These are phyloP conservation scores for Trichophaea hybrida DNA, from an alignment of 2,329 filamentous ascomycete species.

Conservation along the genomic window DNA sequence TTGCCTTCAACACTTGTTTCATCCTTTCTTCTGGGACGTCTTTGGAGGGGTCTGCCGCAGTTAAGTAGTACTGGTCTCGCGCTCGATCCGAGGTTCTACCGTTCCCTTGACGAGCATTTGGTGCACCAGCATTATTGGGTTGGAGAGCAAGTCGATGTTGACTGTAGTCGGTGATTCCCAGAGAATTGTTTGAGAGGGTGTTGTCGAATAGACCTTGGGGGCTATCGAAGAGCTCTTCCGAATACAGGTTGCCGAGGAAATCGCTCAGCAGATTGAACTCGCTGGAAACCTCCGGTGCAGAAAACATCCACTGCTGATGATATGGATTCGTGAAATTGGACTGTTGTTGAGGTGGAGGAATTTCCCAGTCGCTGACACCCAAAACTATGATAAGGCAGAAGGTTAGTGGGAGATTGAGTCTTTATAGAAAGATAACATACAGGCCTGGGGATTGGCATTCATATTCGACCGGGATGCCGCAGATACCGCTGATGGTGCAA, in stretches of 20 bases:
- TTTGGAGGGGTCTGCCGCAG: conserved; percentile 82
- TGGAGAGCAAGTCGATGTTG: conserved; percentile 22
- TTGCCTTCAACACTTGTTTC: conserved; percentile 83
- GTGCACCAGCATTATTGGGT: conserved; percentile 16
- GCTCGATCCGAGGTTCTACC: conserved; percentile 37
- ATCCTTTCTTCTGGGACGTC: conserved; percentile 84
- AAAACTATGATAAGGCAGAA: conserved; percentile 43
- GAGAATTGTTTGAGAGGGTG: conserved; percentile 11
- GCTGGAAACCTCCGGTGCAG: conserved; percentile 81
- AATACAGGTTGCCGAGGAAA: conserved; percentile 59
- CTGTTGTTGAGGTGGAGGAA: conserved; percentile 44
- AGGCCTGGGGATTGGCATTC: conserved; percentile 24
- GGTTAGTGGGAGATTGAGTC: conserved; percentile 23
- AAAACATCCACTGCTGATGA: conserved; percentile 90
- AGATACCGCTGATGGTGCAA: conserved; percentile 25
- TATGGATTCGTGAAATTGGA: conserved; percentile 60
- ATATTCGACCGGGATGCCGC: conserved; percentile 24
- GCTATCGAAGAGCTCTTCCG: conserved; percentile 21
- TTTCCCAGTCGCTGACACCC: conserved; percentile 67
- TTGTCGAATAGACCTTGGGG: conserved; percentile 11
- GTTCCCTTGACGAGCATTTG: conserved; percentile 18
- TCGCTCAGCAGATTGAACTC: conserved; percentile 96
- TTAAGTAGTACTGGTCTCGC: conserved; percentile 82
- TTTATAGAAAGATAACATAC: conserved; percentile 24
- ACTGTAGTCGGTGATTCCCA: conserved; percentile 15